Evolutionary conservation across 331 rosid species (phyloP), one percentile per base, ranked within the genome.

Genomic region (Malus hybrid): DNA sequence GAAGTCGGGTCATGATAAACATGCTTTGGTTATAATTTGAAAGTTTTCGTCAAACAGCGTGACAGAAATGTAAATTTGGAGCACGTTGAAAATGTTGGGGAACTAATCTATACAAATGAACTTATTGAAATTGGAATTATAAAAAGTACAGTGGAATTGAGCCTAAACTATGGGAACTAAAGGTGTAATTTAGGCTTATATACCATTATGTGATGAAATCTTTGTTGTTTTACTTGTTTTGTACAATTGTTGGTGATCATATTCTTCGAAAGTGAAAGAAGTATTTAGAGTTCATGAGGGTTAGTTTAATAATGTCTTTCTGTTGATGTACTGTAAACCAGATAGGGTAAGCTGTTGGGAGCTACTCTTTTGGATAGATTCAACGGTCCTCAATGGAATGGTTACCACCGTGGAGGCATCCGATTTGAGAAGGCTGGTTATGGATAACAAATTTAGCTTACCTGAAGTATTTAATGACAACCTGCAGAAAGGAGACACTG

Each of bases 281-380:
- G 36, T 64, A 3, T 9, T 50, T 44, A 79, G 33, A 73, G 46
- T 54, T 32, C 13, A 61, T 29, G 48, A 71, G 65, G 36, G 44
- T 36, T 48, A 76, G 75, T 55, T 69, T 65, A 79, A 69, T 50
- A 50, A 14, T 61, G n/a, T 69, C 50, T 81, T 78, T 80, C 74
- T 72, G 60, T 76, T 73, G 62, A 65, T 81, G 71, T 87, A 65
- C 67, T 71, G 69, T 69, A 75, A 84, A 69, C 85, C 96, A 91
- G 98, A 89, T 82, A 86, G 55, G 63, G 74, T 78, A 73, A 62
- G 78, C 52, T 84, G 90, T 83, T 89, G 93, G 73, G 93, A 82
- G 79, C 67, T 91, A 84, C 85, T 93, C 80, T 93, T 85, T 85
- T 92, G 93, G 80, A 84, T 93, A 77, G 98, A 93, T 73, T 79